These are phyloP conservation scores for Suillus spraguei DNA, from an alignment of 768 basidiomycete species.

Conservation along the genomic window DNA sequence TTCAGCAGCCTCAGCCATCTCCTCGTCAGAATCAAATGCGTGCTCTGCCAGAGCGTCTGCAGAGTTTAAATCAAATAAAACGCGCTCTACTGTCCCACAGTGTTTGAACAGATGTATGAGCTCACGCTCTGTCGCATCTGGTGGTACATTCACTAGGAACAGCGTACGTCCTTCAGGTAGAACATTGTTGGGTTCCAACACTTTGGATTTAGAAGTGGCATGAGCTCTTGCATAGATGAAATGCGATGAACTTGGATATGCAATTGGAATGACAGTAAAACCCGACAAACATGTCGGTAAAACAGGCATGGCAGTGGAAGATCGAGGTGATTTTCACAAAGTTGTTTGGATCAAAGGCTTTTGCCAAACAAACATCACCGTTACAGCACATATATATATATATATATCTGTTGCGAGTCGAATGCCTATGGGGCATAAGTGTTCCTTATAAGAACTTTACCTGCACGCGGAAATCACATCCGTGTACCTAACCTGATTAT, in stretches of 20 bases:
- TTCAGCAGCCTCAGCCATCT: conserved; percentile 8
- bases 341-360: conserved; percentile 16
- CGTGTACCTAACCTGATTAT: no score
- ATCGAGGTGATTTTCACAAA: not conserved
- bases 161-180: conserved; percentile 69
- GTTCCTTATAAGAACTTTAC: no score
- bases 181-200: conserved; percentile 12
- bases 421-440: no score
- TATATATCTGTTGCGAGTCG: no score
- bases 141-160: conserved; percentile 88
- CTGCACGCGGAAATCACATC: no score
- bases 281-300: conserved; percentile 33
- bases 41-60: conserved; percentile 14
- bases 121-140: conserved; percentile 85
- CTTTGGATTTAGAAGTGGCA: conserved; percentile 46
- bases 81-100: conserved; percentile 76
- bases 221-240: conserved; percentile 81
- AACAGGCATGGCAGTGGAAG: conserved; percentile 1
- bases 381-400: no score
- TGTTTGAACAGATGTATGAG: conserved; percentile 75
- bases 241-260: conserved; percentile 53
- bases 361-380: conserved; percentile 16
- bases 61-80: conserved; percentile 61
- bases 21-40: conserved; percentile 30
- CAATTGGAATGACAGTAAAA: conserved; percentile 40